Evolutionary conservation across 768 basidiomycete species (phyloP), one percentile per base, ranked within the genome.

Genomic region (Amanita subjunquillea): DNA sequence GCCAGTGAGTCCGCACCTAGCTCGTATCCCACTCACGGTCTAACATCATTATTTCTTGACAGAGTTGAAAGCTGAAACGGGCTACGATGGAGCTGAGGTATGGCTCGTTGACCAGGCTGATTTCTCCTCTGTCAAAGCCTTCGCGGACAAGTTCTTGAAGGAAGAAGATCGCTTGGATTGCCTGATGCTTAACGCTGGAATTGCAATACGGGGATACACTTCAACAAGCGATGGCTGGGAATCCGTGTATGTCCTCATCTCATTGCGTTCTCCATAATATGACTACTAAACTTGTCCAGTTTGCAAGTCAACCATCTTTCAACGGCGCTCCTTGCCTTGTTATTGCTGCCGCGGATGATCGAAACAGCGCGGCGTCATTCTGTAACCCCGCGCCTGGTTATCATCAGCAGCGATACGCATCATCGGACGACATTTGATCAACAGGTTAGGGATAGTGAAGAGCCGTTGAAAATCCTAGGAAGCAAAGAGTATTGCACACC

Each of bases 221-320:
- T 43, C 56, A 7, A 73, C 72, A 0, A 34, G 48, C 0, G 72
- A 79, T 58, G 77, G 73, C 6, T 80, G 73, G 74, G 78, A 80
- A 54, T 46, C 60, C 9, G 61, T 56, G 78, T 77, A 46, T 3
- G 67, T 59, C 9, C 3, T 43, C 8, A 50, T 39, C 13, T 41
- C 20, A 23, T 20, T 4, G 2, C 23, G 10, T 27, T 2, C 3
- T 41, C n/a, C 3, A 3, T 2, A 9, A 30, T 9, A 30, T 30
- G 20, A 27, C 13, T 25, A n/a, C 2, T 13, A 4, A 34, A 13
- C 34, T 34, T 8, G 6, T 42, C 10, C 22, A 81, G 78, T 8
- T 51, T 78, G 0, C 77, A 80, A 55, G 69, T 75, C 38, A 79
- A 79, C 57, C 56, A 68, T 56, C 59, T 81, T 6, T 63, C 73